A percentile compares a stretch with the other conserved stretches of the same genome.
Evolutionary conservation across 2,329 filamentous ascomycete genomes (phyloP).

Genomic region (Samsoniella hepiali): DNA sequence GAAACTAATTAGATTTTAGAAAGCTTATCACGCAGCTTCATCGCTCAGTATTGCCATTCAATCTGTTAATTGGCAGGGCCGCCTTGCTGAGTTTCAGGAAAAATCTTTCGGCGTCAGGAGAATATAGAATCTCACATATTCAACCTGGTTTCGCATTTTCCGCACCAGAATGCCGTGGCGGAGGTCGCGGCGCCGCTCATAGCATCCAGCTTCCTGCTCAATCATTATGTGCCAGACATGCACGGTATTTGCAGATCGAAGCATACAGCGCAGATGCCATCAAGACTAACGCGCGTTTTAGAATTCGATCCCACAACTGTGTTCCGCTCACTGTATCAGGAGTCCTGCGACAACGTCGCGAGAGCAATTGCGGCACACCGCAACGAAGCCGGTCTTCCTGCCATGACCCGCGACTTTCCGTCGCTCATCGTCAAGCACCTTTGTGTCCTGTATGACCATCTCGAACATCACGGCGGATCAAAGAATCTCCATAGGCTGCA

Average conservation of each 20-base stretch:
- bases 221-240: constrained; percentile 18
- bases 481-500: constrained; percentile 1
- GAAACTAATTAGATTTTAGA: no score
- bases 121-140: neutral
- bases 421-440: neutral
- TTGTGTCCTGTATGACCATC: neutral
- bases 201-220: constrained; percentile 18
- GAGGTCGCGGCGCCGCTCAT: constrained; percentile 10
- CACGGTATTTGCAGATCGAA: constrained; percentile 10
- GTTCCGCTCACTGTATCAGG: neutral
- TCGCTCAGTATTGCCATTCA: neutral
- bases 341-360: neutral
- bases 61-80: neutral
- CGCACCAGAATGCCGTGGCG: neutral
- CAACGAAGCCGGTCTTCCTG: neutral
- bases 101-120: no score
- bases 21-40: no score
- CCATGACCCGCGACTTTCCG: neutral
- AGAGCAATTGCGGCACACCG: neutral
- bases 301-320: neutral
- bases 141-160: neutral
- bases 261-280: neutral
- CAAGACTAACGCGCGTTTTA: neutral
- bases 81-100: neutral
- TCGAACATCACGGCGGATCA: neutral